Percentiles rank a stretch among this genome's conserved stretches.
These are phyloP conservation scores for Fusarium kyushuense DNA, from an alignment of 2,329 filamentous ascomycete species.

Conservation along the genomic window DNA sequence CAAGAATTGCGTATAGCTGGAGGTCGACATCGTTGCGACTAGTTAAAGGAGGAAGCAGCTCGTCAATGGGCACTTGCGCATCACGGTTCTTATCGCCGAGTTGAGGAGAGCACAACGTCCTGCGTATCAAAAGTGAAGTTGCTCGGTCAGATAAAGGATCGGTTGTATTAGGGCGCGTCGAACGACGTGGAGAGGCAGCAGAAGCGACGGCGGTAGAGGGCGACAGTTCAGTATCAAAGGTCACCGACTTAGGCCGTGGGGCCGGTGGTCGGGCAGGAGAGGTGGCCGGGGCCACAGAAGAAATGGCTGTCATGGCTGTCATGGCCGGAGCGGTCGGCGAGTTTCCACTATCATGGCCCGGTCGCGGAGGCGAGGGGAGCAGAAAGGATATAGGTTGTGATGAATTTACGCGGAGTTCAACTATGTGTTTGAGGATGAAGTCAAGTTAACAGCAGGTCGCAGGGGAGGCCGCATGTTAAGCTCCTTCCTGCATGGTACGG, in stretches of 20 bases:
- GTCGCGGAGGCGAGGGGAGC: constrained; percentile 1
- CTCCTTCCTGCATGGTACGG: constrained; percentile 41
- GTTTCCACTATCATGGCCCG: constrained; percentile 47
- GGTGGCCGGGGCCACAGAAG: constrained; percentile 37
- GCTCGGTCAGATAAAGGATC: constrained; percentile 79
- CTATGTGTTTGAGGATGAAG: constrained; percentile 20
- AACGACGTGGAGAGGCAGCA: constrained; percentile 46
- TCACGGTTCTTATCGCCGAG: constrained; percentile 67
- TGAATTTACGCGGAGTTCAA: constrained; percentile 8
- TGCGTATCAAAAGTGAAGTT: constrained; percentile 84
- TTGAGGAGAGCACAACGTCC: constrained; percentile 83
- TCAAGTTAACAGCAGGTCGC: constrained; percentile 43
- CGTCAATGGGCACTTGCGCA: constrained; percentile 72
- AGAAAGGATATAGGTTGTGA: neutral
- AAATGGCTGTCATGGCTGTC: constrained; percentile 47
- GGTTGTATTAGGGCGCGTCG: constrained; percentile 52
- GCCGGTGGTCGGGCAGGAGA: constrained; percentile 39
- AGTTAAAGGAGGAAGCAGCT: constrained; percentile 88
- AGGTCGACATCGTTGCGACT: constrained; percentile 94
- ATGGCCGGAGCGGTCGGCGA: constrained; percentile 45
- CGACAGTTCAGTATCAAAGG: constrained; percentile 42
- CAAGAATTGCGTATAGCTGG: constrained; percentile 91
- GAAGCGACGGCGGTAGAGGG: constrained; percentile 38
- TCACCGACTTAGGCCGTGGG: constrained; percentile 43
- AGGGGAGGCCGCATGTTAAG: constrained; percentile 42